Evolutionary conservation across 352 stramenopile species (phyloP), one percentile per base, ranked within the genome.

Genomic region (Pythium insidiosum): DNA sequence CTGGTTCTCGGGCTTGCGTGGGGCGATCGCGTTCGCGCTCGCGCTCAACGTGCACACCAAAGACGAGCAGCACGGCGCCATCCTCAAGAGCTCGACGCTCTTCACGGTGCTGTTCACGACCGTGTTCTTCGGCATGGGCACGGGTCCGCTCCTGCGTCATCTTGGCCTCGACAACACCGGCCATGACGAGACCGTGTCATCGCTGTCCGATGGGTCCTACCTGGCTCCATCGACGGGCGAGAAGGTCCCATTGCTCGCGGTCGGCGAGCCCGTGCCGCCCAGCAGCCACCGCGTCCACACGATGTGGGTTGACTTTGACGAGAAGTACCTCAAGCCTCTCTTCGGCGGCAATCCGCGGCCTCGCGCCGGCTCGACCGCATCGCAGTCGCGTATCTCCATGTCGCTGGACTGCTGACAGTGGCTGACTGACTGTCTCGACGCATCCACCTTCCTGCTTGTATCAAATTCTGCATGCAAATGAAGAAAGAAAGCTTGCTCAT

Each of bases 1-100:
- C 33, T 97, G 86, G 85, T 97, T 97, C 50, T 82, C 86, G 1
- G 93, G 93, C 13, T 55, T 97, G 16, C 80, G 93, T 25, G 93
- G 93, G 3, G 88, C 93, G 10, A 94, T 98, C 30, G 88, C 90
- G 0, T 98, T 97, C 50, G 86, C 88, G 19, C 69, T 95, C 25
- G 72, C 71, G n/a, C 63, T 89, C 1, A 92, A 92, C 39, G 73
- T 87, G 13, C 58, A 49, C 22, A 81, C 47, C 5, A 30, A 59
- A 4, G 52, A 50, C 35, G 10, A 21, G 13, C 28, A 57, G 28
- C 69, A 82, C 35, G 52, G 42, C 1, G 64, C 63, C 10, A 63
- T 76, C n/a, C 43, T 82, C 39, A 55, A 70, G 47, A 75, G 58
- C 21, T 62, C 65, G 15, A 80, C 70, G 11, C 47, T 83, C 21